These are phyloP conservation scores for Dicorynia guianensis DNA, from an alignment of 306 rosid species.

Conservation along the genomic window DNA sequence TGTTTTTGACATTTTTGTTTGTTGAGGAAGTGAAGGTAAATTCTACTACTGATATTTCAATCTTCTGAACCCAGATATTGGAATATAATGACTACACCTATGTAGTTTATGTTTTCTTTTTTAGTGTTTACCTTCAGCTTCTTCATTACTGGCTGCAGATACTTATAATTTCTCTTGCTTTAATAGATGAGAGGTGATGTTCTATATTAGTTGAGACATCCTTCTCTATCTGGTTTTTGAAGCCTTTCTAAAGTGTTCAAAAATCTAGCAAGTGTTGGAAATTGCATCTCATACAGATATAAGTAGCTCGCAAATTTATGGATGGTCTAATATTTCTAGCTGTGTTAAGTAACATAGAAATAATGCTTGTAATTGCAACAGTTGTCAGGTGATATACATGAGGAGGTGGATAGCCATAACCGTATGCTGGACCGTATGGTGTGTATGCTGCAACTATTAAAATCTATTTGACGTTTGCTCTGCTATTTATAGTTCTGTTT, in stretches of 20 bases:
- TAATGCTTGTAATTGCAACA: conserved; percentile 55
- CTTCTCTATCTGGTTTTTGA: conserved; percentile 15
- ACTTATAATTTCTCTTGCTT: conserved; percentile 1
- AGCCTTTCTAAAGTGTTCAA: conserved; percentile 11
- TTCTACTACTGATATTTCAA: not conserved
- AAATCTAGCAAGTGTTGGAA: conserved; percentile 30
- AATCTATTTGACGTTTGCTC: conserved; percentile 13
- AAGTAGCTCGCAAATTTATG: conserved; percentile 10
- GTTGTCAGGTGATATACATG: conserved; percentile 95
- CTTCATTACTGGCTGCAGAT: conserved; percentile 16
- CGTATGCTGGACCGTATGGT: conserved; percentile 91
- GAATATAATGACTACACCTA: not conserved
- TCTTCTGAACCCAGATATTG: conserved; percentile 24
- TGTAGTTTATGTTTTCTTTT: not conserved
- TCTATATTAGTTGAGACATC: conserved; percentile 15
- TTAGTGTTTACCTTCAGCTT: conserved; percentile 19
- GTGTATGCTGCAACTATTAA: conserved; percentile 40
- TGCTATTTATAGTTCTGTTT: conserved; percentile 32
- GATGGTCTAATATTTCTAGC: conserved; percentile 21
- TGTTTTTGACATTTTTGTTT: not conserved
- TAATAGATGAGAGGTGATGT: not conserved
- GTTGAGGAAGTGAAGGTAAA: conserved; percentile 1
- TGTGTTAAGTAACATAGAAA: conserved; percentile 11
- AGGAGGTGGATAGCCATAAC: conserved; percentile 92
- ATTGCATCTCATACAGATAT: conserved; percentile 24